Percentiles rank a stretch among this genome's conserved stretches.
phyloP scores from a whole-genome alignment of 768 basidiomycete genomes.

The Calocybe gangraenosa region DNA sequence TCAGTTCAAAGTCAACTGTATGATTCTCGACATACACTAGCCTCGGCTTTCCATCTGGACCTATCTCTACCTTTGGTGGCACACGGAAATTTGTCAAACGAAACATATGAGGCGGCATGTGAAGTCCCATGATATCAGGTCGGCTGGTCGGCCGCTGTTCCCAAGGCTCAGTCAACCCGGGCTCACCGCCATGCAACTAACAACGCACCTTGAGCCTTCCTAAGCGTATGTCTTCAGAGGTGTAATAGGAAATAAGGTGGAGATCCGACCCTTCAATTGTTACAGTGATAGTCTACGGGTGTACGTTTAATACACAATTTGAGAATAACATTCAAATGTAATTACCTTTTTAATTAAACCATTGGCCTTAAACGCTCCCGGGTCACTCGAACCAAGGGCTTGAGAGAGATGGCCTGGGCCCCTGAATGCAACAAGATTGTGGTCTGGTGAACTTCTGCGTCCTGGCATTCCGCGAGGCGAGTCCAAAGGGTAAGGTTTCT shows the following conservation, averaged over 20 bases:
- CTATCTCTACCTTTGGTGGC: conserved; percentile 75
- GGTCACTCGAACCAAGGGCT: conserved; percentile 33
- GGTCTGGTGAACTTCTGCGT: conserved; percentile 39
- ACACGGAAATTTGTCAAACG: conserved; percentile 79
- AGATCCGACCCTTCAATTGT: conserved; percentile 75
- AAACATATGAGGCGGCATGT: conserved; percentile 75
- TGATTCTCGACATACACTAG: conserved; percentile 48
- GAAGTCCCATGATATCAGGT: conserved; percentile 66
- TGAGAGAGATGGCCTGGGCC: conserved; percentile 26
- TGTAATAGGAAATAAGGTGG: conserved; percentile 83
- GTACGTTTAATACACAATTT: conserved; percentile 1
- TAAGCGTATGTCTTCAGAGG: conserved; percentile 68
- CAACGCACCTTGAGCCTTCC: conserved; percentile 53
- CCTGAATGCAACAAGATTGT: conserved; percentile 28
- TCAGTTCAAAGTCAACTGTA: not conserved
- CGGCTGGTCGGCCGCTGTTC: conserved; percentile 60
- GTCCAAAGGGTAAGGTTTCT: conserved; percentile 48
- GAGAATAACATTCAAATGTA: conserved; percentile 3
- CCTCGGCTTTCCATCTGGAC: conserved; percentile 61
- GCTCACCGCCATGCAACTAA: not conserved
- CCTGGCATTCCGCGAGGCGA: conserved; percentile 34
- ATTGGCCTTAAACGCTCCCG: conserved; percentile 60
- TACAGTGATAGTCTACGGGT: conserved; percentile 75
- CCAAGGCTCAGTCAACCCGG: conserved; percentile 4
- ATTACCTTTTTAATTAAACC: conserved; percentile 81